These are phyloP conservation scores for Lathyrus sativus DNA, from an alignment of 306 rosid genomes.

Conservation along the genomic window DNA sequence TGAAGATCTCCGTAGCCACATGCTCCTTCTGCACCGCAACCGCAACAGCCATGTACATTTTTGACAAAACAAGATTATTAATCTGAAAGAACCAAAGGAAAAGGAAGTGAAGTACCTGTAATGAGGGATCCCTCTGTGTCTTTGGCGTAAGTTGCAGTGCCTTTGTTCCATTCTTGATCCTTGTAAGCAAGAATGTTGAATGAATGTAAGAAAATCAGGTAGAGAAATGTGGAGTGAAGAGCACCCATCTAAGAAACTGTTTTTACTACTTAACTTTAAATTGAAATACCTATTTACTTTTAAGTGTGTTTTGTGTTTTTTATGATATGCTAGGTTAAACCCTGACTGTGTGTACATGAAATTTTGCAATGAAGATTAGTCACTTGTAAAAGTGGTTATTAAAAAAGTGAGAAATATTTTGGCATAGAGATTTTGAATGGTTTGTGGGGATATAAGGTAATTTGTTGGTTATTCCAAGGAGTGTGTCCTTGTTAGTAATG, in stretches of 20 bases:
- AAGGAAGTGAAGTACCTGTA: slow-evolving; percentile 56
- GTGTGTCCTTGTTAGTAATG: slow-evolving; percentile 26
- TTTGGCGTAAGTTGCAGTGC: slow-evolving; percentile 80
- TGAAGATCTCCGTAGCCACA: slow-evolving; percentile 98
- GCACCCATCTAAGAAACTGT: slow-evolving; percentile 62
- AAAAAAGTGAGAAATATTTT: too few species aligned
- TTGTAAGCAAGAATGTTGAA: slow-evolving; percentile 43
- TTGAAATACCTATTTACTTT: not conserved
- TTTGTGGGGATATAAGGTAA: slow-evolving; percentile 53
- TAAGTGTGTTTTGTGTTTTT: slow-evolving; percentile 19
- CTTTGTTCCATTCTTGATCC: slow-evolving; percentile 76
- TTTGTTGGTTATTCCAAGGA: slow-evolving; percentile 43
- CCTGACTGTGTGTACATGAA: too few species aligned
- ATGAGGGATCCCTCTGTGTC: slow-evolving; percentile 78
- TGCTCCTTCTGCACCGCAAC: slow-evolving; percentile 85
- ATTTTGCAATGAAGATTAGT: too few species aligned
- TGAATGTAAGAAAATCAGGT: slow-evolving; percentile 51
- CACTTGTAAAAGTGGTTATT: too few species aligned
- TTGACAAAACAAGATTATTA: slow-evolving; percentile 24
- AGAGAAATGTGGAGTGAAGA: slow-evolving; percentile 57
- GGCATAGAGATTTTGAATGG: slow-evolving; percentile 28
- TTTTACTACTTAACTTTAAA: slow-evolving; percentile 24
- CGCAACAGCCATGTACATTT: slow-evolving; percentile 19
- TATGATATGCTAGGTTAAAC: slow-evolving; percentile 24
- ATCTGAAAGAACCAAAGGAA: slow-evolving; percentile 24